Conservation (phyloP, 345 rosid genomes). For the Capsella bursapastoris region DNA sequence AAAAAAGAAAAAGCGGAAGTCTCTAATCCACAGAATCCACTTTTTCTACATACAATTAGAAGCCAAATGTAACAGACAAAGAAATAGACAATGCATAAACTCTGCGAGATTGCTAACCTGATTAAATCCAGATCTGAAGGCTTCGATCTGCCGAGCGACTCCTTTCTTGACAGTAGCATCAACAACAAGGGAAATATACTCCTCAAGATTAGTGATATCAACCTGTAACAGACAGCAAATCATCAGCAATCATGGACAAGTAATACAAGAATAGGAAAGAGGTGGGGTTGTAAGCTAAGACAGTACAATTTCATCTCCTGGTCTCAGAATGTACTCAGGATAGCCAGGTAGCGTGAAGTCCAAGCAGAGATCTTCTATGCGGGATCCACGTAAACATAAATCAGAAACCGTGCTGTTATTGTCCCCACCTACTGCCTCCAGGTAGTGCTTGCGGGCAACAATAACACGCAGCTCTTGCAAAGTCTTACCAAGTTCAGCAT, state of each 20-base stretch:
- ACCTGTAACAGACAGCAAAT: conserved; percentile 56
- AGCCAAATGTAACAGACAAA: conserved; percentile 13
- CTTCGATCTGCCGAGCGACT: conserved; percentile 80
- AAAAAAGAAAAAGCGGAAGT: neutral
- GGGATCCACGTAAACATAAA: conserved; percentile 64
- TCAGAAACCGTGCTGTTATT: conserved; percentile 49
- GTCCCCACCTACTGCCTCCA: conserved; percentile 57
- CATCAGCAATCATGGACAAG: conserved; percentile 29
- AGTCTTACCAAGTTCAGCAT: conserved; percentile 81
- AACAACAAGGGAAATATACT: conserved; percentile 80
- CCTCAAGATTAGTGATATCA: conserved; percentile 79
- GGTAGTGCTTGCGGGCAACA: conserved; percentile 74
- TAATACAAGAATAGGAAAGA: conserved; percentile 13
- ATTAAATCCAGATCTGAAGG: conserved; percentile 93
- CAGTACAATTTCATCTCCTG: conserved; percentile 82
- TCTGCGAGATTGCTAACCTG: conserved; percentile 58
- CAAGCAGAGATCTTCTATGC: conserved; percentile 82
- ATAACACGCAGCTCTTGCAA: conserved; percentile 82
- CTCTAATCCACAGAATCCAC: neutral
- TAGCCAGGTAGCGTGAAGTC: conserved; percentile 96
- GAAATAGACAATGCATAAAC: conserved; percentile 1
- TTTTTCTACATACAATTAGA: conserved; percentile 1
- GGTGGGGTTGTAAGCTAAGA: conserved; percentile 16
- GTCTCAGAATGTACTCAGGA: conserved; percentile 79
- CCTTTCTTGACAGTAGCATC: conserved; percentile 94